Evolutionary conservation across 345 rosid genomes (phyloP).

Genomic region (Stellera chamaejasme): DNA sequence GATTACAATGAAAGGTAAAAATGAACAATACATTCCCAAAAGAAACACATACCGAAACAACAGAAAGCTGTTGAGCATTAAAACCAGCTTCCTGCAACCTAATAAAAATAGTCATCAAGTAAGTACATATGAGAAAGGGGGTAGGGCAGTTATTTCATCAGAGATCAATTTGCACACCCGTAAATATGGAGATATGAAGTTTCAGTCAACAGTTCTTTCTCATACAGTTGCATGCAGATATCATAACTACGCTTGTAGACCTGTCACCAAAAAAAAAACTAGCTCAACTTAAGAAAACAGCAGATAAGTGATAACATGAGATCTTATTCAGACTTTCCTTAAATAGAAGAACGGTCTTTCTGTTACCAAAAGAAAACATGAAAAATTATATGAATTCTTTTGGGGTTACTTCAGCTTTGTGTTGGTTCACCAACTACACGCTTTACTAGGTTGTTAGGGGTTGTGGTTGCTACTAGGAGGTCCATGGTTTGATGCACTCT

Average conservation of each 20-base stretch:
- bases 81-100: constrained; percentile 63
- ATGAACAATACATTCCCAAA: not conserved
- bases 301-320: not conserved
- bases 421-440: no score
- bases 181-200: constrained; percentile 65
- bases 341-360: no score
- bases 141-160: not conserved
- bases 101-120: constrained; percentile 13
- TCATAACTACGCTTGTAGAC: constrained; percentile 80
- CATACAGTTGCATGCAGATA: constrained; percentile 71
- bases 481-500: no score
- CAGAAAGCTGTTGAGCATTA: constrained; percentile 70
- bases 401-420: no score
- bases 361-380: no score
- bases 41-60: constrained; percentile 56
- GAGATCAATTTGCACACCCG: constrained; percentile 44
- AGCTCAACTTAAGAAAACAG: not conserved
- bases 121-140: constrained; percentile 5
- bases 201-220: constrained; percentile 73
- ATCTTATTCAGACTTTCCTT: no score
- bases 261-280: constrained; percentile 30
- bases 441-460: no score
- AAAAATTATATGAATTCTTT: no score
- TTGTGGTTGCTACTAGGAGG: no score
- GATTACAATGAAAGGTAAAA: not conserved